phyloP scores from a whole-genome alignment of 345 rosid genomes.

The Brassica cretica region DNA sequence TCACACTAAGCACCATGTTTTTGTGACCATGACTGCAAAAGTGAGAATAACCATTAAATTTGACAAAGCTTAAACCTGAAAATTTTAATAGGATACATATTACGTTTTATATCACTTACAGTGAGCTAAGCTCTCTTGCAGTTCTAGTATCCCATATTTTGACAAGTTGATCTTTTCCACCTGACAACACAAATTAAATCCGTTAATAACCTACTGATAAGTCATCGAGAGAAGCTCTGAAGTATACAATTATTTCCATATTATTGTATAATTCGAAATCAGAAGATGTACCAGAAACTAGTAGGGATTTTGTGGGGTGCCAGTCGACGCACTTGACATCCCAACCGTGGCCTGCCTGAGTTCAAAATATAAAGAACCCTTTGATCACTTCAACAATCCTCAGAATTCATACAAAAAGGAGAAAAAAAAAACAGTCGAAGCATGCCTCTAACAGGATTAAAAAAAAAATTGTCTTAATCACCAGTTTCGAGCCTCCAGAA shows the following conservation, averaged over 20 bases:
- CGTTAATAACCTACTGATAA: background rate
- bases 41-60: slow-evolving; percentile 30
- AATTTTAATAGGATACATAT: background rate
- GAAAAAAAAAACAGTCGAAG: background rate
- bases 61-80: slow-evolving; percentile 5
- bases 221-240: slow-evolving; percentile 16
- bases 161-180: slow-evolving; percentile 95
- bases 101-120: slow-evolving; percentile 55
- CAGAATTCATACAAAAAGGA: slow-evolving; percentile 2
- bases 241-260: background rate
- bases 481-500: background rate
- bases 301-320: slow-evolving; percentile 95
- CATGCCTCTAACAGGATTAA: background rate
- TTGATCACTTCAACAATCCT: slow-evolving; percentile 45
- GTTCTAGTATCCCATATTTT: slow-evolving; percentile 99
- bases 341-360: slow-evolving; percentile 99
- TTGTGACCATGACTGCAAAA: slow-evolving; percentile 95
- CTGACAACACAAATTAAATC: slow-evolving; percentile 43
- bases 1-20: slow-evolving; percentile 92
- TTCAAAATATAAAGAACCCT: slow-evolving; percentile 58
- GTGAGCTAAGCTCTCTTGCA: slow-evolving; percentile 87
- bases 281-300: slow-evolving; percentile 72
- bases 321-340: slow-evolving; percentile 99
- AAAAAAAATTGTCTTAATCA: slow-evolving; percentile 8
- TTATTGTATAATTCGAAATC: slow-evolving; percentile 12